phyloP scores from a whole-genome alignment of 805 yeast species.

The Danielia reshetovae region DNA sequence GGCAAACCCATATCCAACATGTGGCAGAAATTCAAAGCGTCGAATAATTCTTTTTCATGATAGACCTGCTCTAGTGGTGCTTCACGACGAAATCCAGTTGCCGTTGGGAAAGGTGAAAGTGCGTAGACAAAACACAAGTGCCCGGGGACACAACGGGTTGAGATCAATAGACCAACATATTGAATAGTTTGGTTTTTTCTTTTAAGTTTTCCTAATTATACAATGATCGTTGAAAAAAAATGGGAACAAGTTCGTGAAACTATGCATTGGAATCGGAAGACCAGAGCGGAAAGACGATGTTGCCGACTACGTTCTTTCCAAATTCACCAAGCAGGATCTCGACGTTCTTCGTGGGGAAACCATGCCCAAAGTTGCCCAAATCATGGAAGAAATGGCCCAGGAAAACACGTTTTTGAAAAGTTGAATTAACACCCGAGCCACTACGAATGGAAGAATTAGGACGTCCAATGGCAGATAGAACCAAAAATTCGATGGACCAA shows the following conservation, averaged over 20 bases:
- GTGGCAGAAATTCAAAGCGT: slow-evolving; percentile 37
- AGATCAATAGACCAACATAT: slow-evolving; percentile 53
- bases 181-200: no score
- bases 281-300: slow-evolving; percentile 45
- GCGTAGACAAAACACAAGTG: slow-evolving; percentile 54
- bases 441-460: no score
- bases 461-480: no score
- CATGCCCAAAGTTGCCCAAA: slow-evolving; percentile 35
- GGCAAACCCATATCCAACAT: slow-evolving; percentile 53
- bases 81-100: slow-evolving; percentile 77
- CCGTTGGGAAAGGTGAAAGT: slow-evolving; percentile 64
- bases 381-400: slow-evolving; percentile 32
- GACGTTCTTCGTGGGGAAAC: slow-evolving; percentile 36
- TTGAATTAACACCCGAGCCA: no score
- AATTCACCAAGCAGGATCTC: slow-evolving; percentile 45
- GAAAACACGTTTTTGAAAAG: slow-evolving; percentile 9
- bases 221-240: no score
- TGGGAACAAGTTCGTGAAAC: slow-evolving; percentile 55
- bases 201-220: no score
- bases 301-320: slow-evolving; percentile 61
- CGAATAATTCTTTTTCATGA: no score
- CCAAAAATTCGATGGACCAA: no score
- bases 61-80: slow-evolving; percentile 46
- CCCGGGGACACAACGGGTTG: slow-evolving; percentile 85
- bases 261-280: slow-evolving; percentile 77